A percentile compares a stretch with the other conserved stretches of the same genome.
Evolutionary conservation across 2,329 filamentous ascomycete species (phyloP).

Genomic region (Leptosphaerulina australis): DNA sequence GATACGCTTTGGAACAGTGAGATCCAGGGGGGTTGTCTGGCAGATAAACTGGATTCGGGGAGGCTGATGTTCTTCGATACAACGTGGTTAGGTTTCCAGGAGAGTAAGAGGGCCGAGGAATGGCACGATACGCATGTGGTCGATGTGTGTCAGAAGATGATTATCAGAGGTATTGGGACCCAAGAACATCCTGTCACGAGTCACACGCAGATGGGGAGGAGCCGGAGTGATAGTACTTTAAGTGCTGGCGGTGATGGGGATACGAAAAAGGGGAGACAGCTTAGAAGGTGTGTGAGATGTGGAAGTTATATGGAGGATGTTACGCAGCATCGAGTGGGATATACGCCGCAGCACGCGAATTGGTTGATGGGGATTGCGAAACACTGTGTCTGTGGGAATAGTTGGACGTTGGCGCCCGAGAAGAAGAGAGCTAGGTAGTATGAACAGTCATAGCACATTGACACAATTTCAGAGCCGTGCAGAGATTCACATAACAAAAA

Average conservation of each 20-base stretch:
- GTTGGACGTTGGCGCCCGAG: slow-evolving; percentile 45
- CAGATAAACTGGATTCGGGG: slow-evolving; percentile 66
- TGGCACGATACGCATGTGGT: slow-evolving; percentile 67
- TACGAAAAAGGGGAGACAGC: slow-evolving; percentile 23
- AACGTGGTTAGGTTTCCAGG: slow-evolving; percentile 68
- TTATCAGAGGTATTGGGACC: slow-evolving; percentile 41
- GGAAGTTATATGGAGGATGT: slow-evolving; percentile 56
- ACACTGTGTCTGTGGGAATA: slow-evolving; percentile 48
- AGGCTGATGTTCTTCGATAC: slow-evolving; percentile 76
- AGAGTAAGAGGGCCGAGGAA: slow-evolving; percentile 62
- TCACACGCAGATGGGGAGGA: slow-evolving; percentile 11
- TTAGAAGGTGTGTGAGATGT: slow-evolving; percentile 53
- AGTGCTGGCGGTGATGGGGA: slow-evolving; percentile 14
- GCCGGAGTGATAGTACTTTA: slow-evolving; percentile 33
- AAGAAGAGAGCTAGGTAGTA: slow-evolving; percentile 23
- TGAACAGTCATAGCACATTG: not conserved
- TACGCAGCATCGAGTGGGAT: slow-evolving; percentile 37
- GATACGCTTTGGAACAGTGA: slow-evolving; percentile 47
- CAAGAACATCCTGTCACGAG: slow-evolving; percentile 30
- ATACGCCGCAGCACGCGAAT: slow-evolving; percentile 36
- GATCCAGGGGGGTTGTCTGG: slow-evolving; percentile 53
- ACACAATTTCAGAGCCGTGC: too few species aligned
- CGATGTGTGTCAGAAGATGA: slow-evolving; percentile 62
- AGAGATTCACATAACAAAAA: too few species aligned
- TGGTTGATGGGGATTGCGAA: slow-evolving; percentile 49